A percentile compares a stretch with the other conserved stretches of the same genome.
Evolutionary conservation across 1,139 yeast species (phyloP).

Genomic region (Candida tetrigidarum): DNA sequence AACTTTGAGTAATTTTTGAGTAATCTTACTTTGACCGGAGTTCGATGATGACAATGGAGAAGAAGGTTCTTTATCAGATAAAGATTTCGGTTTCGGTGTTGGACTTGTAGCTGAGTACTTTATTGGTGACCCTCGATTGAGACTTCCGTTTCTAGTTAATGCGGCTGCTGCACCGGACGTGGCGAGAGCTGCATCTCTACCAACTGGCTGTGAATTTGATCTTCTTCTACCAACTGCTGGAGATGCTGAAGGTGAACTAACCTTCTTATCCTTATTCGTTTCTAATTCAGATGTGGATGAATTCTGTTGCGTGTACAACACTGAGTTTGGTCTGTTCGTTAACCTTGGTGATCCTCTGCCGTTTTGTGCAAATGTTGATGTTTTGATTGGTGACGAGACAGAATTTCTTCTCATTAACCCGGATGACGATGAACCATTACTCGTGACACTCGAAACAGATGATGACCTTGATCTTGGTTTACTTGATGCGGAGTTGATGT

Average conservation of each 20-base stretch:
- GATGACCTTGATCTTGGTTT: slow-evolving; percentile 32
- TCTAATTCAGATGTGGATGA: slow-evolving; percentile 22
- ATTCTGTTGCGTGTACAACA: slow-evolving; percentile 29
- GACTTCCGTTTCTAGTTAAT: slow-evolving; percentile 21
- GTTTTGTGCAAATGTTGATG: slow-evolving; percentile 15
- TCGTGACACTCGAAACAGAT: slow-evolving; percentile 30
- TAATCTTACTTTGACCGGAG: slow-evolving; percentile 14
- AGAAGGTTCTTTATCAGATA: slow-evolving; percentile 1
- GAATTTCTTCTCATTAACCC: slow-evolving; percentile 21
- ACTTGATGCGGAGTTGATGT: slow-evolving; percentile 20
- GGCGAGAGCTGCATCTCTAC: slow-evolving; percentile 23
- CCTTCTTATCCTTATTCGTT: slow-evolving; percentile 5
- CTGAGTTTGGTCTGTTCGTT: slow-evolving; percentile 28
- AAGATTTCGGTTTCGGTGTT: slow-evolving; percentile 2
- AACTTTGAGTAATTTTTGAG: slow-evolving; percentile 24
- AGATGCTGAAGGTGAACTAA: slow-evolving; percentile 16
- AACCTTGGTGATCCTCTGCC: slow-evolving; percentile 19
- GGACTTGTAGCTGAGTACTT: slow-evolving; percentile 9
- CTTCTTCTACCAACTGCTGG: slow-evolving; percentile 23
- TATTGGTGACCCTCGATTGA: slow-evolving; percentile 10
- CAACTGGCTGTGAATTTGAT: slow-evolving; percentile 46
- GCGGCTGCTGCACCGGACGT: slow-evolving; percentile 45
- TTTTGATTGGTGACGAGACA: slow-evolving; percentile 25
- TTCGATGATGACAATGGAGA: slow-evolving; percentile 17
- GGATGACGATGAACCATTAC: slow-evolving; percentile 19